phyloP scores from a whole-genome alignment of 768 basidiomycete species.

The Mycena rebaudengoi region DNA sequence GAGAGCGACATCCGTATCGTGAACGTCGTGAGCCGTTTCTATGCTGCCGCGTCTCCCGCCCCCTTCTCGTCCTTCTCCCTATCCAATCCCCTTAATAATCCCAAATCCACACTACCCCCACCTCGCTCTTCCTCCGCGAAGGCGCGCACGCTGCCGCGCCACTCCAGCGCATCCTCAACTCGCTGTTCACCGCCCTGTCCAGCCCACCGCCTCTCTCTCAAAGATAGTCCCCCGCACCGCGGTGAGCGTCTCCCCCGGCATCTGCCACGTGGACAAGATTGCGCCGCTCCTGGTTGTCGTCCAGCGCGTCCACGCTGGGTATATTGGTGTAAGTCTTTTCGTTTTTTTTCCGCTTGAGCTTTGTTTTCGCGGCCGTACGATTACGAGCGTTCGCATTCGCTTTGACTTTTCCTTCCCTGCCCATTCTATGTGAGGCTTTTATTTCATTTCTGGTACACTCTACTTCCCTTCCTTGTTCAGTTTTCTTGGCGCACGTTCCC shows the following conservation, averaged over 20 bases:
- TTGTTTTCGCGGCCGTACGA: too few species aligned
- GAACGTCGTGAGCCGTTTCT: slow-evolving; percentile 88
- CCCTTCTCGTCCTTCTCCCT: slow-evolving; percentile 40
- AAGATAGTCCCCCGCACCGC: too few species aligned
- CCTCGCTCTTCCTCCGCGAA: slow-evolving; percentile 62
- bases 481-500: too few species aligned
- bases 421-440: too few species aligned
- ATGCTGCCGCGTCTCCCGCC: slow-evolving; percentile 75
- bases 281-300: slow-evolving; percentile 39
- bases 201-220: slow-evolving; percentile 35
- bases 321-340: slow-evolving; percentile 51
- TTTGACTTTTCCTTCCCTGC: too few species aligned
- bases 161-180: slow-evolving; percentile 88
- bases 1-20: slow-evolving; percentile 93
- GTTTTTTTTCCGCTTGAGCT: slow-evolving; percentile 43
- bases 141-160: slow-evolving; percentile 73
- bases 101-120: slow-evolving; percentile 15
- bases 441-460: too few species aligned
- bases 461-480: too few species aligned
- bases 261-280: too few species aligned
- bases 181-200: slow-evolving; percentile 67
- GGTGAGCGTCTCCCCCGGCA: too few species aligned
- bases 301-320: slow-evolving; percentile 22
- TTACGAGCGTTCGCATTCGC: too few species aligned
- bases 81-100: too few species aligned